Conservation (phyloP, 441 rosid species). For the Bocquillonia castaneifolia region DNA sequence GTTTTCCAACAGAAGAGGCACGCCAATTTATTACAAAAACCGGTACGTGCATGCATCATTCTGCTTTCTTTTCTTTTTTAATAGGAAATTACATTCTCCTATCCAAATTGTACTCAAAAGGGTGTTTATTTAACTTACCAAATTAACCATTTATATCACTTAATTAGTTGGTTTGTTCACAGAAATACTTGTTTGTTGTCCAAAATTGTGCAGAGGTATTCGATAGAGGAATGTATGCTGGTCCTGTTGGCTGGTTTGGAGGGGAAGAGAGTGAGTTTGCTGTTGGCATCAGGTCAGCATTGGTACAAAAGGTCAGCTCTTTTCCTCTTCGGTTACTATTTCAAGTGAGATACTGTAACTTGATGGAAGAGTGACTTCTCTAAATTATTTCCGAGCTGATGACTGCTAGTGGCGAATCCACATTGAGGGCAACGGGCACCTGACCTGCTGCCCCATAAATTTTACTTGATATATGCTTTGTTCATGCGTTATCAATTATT, state of each 20-base stretch:
- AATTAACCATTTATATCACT: too few relatives aligned
- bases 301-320: slow-evolving; percentile 69
- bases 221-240: slow-evolving; percentile 97
- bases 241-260: slow-evolving; percentile 95
- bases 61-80: not conserved
- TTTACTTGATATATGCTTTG: too few relatives aligned
- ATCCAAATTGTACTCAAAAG: too few relatives aligned
- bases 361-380: not conserved
- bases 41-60: slow-evolving; percentile 38
- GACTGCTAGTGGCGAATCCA: too few relatives aligned
- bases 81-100: not conserved
- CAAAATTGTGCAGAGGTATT: slow-evolving; percentile 53
- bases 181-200: slow-evolving; percentile 9
- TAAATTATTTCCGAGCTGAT: not conserved
- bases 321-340: not conserved
- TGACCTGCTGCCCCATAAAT: too few relatives aligned
- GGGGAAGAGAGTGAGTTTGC: slow-evolving; percentile 97
- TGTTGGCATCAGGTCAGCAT: slow-evolving; percentile 90
- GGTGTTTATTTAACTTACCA: too few relatives aligned
- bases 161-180: not conserved
- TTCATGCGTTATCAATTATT: too few relatives aligned
- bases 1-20: slow-evolving; percentile 89
- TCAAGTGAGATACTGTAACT: slow-evolving; percentile 11
- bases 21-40: slow-evolving; percentile 67
- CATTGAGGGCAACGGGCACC: too few relatives aligned